Percentiles rank a stretch among this genome's conserved stretches.
phyloP scores from a whole-genome alignment of 2,329 filamentous ascomycete species.

The Myriosclerotinia scirpicola region DNA sequence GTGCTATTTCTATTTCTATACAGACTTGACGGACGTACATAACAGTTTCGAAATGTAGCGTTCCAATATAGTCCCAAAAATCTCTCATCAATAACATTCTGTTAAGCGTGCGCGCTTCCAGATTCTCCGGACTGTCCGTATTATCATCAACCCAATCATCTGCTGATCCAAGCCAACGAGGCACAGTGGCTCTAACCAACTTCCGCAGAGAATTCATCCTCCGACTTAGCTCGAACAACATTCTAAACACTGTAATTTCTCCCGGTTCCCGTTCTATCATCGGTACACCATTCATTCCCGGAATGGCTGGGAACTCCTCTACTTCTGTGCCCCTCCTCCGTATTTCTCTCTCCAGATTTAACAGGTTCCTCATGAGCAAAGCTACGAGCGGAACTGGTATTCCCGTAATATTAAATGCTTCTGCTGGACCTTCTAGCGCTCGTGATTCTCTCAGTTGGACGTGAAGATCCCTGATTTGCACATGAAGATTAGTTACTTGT shows the following conservation, averaged over 20 bases:
- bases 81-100: not conserved
- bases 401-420: not conserved
- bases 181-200: not conserved
- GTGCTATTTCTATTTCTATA: not conserved
- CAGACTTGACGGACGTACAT: not conserved
- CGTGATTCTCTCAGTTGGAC: not conserved
- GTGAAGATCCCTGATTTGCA: not conserved
- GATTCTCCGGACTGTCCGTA: not conserved
- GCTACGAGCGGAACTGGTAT: not conserved
- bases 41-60: not conserved
- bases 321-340: not conserved
- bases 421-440: not conserved
- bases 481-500: not conserved
- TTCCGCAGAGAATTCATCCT: not conserved
- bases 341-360: not conserved
- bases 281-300: not conserved
- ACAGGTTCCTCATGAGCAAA: not conserved
- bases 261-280: not conserved
- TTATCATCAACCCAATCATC: constrained; percentile 7
- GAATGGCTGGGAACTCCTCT: not conserved
- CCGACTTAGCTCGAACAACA: too few species aligned
- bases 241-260: not conserved
- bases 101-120: not conserved
- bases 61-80: not conserved
- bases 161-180: not conserved